Conservation (phyloP, 441 rosid genomes). For the Euphorbia neoarborescens region DNA sequence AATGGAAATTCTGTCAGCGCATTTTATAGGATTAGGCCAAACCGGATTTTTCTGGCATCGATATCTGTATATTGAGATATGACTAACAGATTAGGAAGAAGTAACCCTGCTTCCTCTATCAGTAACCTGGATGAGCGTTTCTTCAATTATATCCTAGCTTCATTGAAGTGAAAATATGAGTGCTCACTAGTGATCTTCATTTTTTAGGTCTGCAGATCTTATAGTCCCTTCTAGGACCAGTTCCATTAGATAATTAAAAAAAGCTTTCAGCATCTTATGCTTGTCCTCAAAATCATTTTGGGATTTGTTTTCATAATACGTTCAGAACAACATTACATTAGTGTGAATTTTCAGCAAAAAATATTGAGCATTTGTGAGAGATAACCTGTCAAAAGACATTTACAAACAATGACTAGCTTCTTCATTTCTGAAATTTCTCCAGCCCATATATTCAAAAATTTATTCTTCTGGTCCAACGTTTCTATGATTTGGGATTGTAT, state of each 20-base stretch:
- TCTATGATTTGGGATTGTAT: not conserved
- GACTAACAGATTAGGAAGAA: not conserved
- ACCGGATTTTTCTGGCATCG: not conserved
- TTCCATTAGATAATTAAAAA: not conserved
- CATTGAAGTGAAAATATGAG: not conserved
- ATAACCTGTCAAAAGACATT: not conserved
- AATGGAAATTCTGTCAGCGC: not conserved
- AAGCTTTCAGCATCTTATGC: not conserved
- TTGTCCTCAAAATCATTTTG: not conserved
- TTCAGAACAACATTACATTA: not conserved
- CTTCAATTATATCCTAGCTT: not conserved
- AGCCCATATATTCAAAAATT: not conserved
- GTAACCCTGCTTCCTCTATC: not conserved
- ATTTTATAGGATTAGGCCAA: not conserved
- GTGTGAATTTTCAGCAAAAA: not conserved
- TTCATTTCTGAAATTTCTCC: not conserved
- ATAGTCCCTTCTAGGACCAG: not conserved
- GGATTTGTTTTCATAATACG: not conserved
- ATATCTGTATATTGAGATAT: not conserved
- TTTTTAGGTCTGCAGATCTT: not conserved
- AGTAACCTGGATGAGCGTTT: not conserved
- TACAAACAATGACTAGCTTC: not conserved
- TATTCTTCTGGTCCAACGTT: not conserved
- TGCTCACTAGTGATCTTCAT: not conserved
- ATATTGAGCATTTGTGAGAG: not conserved